Evolutionary conservation across 805 yeast genomes (phyloP).

Genomic region (Kodamaea laetipori): DNA sequence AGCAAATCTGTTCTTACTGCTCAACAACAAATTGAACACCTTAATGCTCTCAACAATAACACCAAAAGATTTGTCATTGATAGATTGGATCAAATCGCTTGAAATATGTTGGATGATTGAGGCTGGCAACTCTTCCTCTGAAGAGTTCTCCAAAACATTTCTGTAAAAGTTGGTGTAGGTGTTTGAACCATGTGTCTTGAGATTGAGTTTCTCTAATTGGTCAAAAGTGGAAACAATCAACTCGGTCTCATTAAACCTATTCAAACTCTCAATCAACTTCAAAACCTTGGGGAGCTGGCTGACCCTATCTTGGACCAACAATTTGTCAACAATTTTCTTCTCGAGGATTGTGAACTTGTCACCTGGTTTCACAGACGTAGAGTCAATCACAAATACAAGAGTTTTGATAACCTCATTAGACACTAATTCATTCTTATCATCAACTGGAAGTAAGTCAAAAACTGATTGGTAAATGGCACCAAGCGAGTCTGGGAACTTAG

Average conservation of each 20-base stretch:
- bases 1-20: conserved; percentile 7
- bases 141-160: conserved; percentile 24
- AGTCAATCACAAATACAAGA: conserved; percentile 41
- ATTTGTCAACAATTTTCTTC: conserved; percentile 28
- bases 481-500: conserved; percentile 37
- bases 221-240: conserved; percentile 23
- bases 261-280: conserved; percentile 32
- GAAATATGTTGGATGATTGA: conserved; percentile 24
- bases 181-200: conserved; percentile 11
- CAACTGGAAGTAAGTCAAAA: conserved; percentile 30
- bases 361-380: conserved; percentile 15
- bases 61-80: conserved; percentile 29
- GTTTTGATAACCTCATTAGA: conserved; percentile 51
- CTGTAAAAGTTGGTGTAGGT: conserved; percentile 28
- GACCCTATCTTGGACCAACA: conserved; percentile 24
- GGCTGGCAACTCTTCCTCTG: conserved; percentile 18
- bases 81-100: conserved; percentile 25
- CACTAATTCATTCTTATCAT: conserved; percentile 53
- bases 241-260: conserved; percentile 15
- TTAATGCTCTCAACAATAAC: conserved; percentile 32
- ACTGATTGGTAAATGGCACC: conserved; percentile 33
- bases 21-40: conserved; percentile 23
- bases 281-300: conserved; percentile 27
- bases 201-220: conserved; percentile 20
- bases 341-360: conserved; percentile 18